A percentile compares a stretch with the other conserved stretches of the same genome.
phyloP scores from a whole-genome alignment of 495 filamentous ascomycete genomes.

The Xylaria cubensis region DNA sequence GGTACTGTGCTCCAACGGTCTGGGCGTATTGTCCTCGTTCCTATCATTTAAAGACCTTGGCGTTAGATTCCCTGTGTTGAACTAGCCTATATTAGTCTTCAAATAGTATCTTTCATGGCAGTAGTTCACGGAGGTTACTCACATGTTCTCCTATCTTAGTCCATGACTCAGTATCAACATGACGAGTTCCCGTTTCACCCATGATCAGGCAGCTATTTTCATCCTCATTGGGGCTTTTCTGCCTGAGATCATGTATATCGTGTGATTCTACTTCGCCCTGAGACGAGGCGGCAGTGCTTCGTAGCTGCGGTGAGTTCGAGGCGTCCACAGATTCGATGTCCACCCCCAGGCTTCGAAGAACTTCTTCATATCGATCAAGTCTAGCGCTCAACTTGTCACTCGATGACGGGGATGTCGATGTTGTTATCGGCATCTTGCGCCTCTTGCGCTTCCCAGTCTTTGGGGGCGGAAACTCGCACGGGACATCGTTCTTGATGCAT shows the following conservation, averaged over 20 bases:
- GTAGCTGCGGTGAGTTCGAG: neutral
- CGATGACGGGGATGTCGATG: neutral
- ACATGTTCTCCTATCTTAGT: neutral
- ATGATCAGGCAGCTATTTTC: neutral
- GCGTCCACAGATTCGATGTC: neutral
- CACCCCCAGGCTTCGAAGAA: neutral
- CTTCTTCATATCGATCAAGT: neutral
- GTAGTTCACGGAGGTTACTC: neutral
- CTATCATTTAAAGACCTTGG: neutral
- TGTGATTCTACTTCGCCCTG: neutral
- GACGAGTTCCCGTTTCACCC: neutral
- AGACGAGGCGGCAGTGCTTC: neutral
- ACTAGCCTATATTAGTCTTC: conserved; percentile 5
- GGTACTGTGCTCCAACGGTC: neutral
- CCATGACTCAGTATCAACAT: neutral
- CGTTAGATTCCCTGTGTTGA: neutral
- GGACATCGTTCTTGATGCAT: neutral
- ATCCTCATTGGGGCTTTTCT: neutral
- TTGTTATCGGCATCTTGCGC: neutral
- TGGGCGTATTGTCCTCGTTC: neutral
- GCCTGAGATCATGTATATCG: neutral
- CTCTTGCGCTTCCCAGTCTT: conserved; percentile 3
- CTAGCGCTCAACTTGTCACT: neutral
- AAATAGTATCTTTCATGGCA: neutral
- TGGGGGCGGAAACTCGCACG: neutral